A percentile compares a stretch with the other conserved stretches of the same genome.
Conservation (phyloP, 2,329 filamentous ascomycete genomes). For the Fusarium drepaniforme region DNA sequence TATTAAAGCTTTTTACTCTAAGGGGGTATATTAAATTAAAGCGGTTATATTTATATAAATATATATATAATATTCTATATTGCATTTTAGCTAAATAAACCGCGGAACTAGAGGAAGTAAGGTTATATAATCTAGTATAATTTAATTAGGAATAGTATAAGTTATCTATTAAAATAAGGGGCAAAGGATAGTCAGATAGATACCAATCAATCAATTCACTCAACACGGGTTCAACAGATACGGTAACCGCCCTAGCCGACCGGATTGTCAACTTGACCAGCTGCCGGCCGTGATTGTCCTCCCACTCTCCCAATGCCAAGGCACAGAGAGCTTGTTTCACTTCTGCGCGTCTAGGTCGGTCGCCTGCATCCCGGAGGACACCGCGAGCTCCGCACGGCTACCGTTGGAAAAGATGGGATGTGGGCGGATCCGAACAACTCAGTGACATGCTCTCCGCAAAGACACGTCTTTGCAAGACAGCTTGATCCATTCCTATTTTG, state of each 20-base stretch:
- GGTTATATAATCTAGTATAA: too few species aligned
- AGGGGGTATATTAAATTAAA: too few species aligned
- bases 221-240: too few species aligned
- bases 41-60: too few species aligned
- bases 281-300: slow-evolving; percentile 9
- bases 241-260: slow-evolving; percentile 38
- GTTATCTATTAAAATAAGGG: too few species aligned
- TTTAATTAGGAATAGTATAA: too few species aligned
- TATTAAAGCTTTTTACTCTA: too few species aligned
- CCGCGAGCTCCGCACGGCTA: slow-evolving; percentile 2
- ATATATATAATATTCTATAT: too few species aligned
- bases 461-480: slow-evolving; percentile 12
- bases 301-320: slow-evolving; percentile 20
- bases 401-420: background rate
- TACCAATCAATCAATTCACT: too few species aligned
- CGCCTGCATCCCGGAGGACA: slow-evolving; percentile 13
- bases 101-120: too few species aligned
- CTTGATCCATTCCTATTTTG: slow-evolving; percentile 23
- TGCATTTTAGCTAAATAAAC: too few species aligned
- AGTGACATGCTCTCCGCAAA: slow-evolving; percentile 11
- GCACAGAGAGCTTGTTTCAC: slow-evolving; percentile 23
- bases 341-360: slow-evolving; percentile 9
- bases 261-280: slow-evolving; percentile 16
- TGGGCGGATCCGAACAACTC: slow-evolving; percentile 6
- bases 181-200: too few species aligned